Base-by-base conservation (phyloP, 768 basidiomycete species). In the Chalciporus piperatus region DNA sequence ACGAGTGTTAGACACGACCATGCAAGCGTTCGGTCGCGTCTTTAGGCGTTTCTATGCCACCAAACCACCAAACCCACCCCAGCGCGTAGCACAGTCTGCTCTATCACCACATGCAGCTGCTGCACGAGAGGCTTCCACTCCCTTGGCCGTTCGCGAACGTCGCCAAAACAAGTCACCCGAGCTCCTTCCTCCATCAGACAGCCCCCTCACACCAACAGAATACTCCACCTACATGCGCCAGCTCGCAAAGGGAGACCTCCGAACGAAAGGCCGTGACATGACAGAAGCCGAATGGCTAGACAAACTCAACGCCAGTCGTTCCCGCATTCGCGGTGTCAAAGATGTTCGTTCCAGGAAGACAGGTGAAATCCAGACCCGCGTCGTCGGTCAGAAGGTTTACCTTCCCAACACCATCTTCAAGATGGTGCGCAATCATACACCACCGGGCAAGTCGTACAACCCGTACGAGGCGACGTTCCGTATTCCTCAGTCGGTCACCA, bases 381-480 rank as follows among this genome's bases (percentile, higher is more conserved):
- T 92, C 48, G 79, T 92, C 48, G 94, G 89, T 48, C 83, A 87
- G 60, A 83, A 83, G 56, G 77, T 97, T 20, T 97, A 93, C 73
- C 85, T 98, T 33, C 94, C 94, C 37, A 96, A 98, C 69, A 76
- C 87, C 65, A 69, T 89, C 54, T 86, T 96, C 70, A 79, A 81
- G 50, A 77, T 98, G 50, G 83, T 95, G 40, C 83, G 90, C 20
- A 98, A 98, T 67, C 72, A 85, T 58, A 93, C 92, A 0, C 83
- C 79, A 0, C 69, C 72, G 3, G 89, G 87, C 1, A 74, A 88
- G 58, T 77, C 92, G 1, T 98, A 98, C 76, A 95, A 98, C 55
- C 93, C 94, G 1, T 93, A 87, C 74, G 87, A 93, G 68, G 94
- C 93, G 9, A 98, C 94, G 3, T 96, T 98, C 75, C 89, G 92